phyloP scores from a whole-genome alignment of 192 early-diverging fungal genomes.

The Coemansia sp. region DNA sequence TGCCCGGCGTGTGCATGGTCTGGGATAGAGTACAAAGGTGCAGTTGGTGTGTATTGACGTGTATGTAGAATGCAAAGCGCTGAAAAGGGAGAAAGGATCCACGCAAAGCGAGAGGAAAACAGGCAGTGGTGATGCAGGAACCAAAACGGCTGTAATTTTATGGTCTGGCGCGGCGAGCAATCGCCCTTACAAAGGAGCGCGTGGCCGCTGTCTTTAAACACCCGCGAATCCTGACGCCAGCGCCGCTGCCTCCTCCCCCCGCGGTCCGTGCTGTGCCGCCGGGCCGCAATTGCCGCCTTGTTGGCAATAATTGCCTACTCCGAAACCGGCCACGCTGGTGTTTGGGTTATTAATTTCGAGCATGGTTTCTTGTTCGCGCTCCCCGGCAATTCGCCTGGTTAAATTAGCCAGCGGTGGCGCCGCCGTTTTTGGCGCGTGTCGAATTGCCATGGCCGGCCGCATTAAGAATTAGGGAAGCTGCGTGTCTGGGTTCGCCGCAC shows the following conservation, averaged over 20 bases:
- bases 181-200: constrained; percentile 3
- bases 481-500: too few relatives aligned
- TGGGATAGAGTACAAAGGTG: too few relatives aligned
- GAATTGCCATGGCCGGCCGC: background rate
- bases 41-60: background rate
- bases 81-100: background rate
- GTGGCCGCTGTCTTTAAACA: background rate
- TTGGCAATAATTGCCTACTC: background rate
- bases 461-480: constrained; percentile 3
- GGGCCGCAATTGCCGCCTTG: background rate
- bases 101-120: background rate
- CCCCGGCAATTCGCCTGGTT: background rate
- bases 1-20: background rate
- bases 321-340: background rate
- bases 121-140: background rate
- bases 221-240: background rate
- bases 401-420: constrained; percentile 3
- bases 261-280: background rate
- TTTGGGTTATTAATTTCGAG: background rate
- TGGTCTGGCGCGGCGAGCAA: constrained; percentile 1
- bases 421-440: background rate
- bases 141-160: background rate
- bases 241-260: background rate
- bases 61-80: background rate
- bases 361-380: background rate